phyloP scores from a whole-genome alignment of 306 rosid genomes.

The Medicago truncatula region MtrunA17r5.0-ANR NC_053042.1:1253001-1253500 shows the following conservation, averaged over 20 bases:
- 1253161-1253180: slow-evolving; percentile 53
- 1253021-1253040: slow-evolving; percentile 63
- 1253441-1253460: slow-evolving; percentile 45
- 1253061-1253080: slow-evolving; percentile 58
- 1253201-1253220: slow-evolving; percentile 41
- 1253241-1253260: slow-evolving; percentile 44
- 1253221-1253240: slow-evolving; percentile 40
- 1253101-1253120: slow-evolving; percentile 34
- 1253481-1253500: slow-evolving; percentile 53
- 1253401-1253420: slow-evolving; percentile 34
- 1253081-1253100: slow-evolving; percentile 53
- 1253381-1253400: slow-evolving; percentile 44
- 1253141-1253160: slow-evolving; percentile 46
- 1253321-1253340: slow-evolving; percentile 35
- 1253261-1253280: slow-evolving; percentile 43
- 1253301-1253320: slow-evolving; percentile 48
- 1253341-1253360: slow-evolving; percentile 43
- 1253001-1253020: slow-evolving; percentile 54
- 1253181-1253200: slow-evolving; percentile 49
- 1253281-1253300: slow-evolving; percentile 42
- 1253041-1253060: slow-evolving; percentile 53
- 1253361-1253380: slow-evolving; percentile 37
- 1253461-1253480: slow-evolving; percentile 51
- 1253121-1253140: slow-evolving; percentile 47
- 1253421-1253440: slow-evolving; percentile 57